These are phyloP conservation scores for Phytophthora multivora DNA, from an alignment of 352 stramenopile species.

Conservation along the genomic window DNA sequence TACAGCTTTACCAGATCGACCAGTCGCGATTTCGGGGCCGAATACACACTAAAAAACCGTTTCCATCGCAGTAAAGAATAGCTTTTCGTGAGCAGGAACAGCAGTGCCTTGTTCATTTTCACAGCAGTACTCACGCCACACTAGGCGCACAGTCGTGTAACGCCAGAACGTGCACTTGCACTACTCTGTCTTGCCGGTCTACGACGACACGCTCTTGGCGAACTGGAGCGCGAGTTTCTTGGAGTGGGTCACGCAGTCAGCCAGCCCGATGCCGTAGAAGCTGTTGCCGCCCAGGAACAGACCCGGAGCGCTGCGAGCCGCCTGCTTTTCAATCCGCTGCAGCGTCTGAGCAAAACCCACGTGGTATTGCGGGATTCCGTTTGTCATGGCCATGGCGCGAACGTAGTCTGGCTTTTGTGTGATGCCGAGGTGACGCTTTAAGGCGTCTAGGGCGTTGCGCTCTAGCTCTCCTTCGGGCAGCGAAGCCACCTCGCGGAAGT, in stretches of 20 bases:
- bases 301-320: constrained; percentile 39
- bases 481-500: constrained; percentile 64
- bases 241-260: constrained; percentile 83
- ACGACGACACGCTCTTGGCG: constrained; percentile 43
- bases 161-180: constrained; percentile 16
- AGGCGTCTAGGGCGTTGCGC: constrained; percentile 60
- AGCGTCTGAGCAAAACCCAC: constrained; percentile 76
- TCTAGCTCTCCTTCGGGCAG: constrained; percentile 58
- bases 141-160: constrained; percentile 3
- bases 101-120: constrained; percentile 20
- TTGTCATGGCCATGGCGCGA: constrained; percentile 51
- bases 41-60: constrained; percentile 19
- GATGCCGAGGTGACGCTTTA: constrained; percentile 81
- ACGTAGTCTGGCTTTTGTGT: constrained; percentile 57
- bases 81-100: background rate
- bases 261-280: constrained; percentile 87
- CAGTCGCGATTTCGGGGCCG: background rate
- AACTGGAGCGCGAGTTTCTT: constrained; percentile 81
- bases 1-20: constrained; percentile 14
- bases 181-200: constrained; percentile 10
- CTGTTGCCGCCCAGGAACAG: constrained; percentile 82
- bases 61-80: constrained; percentile 7
- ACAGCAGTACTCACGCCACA: background rate
- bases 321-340: constrained; percentile 59
- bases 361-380: constrained; percentile 88